Base-by-base conservation (phyloP, 2,329 filamentous ascomycete species). In the Lasiodiplodia gonubiensis region DNA sequence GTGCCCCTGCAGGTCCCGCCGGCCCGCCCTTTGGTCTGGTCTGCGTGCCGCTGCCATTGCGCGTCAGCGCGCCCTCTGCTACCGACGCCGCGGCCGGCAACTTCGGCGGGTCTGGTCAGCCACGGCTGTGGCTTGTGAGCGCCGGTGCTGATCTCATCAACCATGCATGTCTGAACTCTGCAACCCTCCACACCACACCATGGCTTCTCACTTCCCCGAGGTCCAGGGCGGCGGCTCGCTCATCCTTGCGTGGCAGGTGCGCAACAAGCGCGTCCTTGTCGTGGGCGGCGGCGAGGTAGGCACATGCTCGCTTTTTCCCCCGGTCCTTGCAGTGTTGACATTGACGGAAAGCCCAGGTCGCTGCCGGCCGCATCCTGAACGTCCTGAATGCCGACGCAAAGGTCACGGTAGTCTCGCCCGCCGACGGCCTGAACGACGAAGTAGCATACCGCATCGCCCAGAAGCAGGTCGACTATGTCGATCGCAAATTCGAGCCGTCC, bases 181-280 rank as follows among this genome's bases (percentile, higher is more conserved):
- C 52, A 23, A 12, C 16, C 60, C 60, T 67, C 33, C 54, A 42
- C 33, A 12, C 25, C 42, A 60, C 59, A 77, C 72, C 66, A 86
- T 86, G 84, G 77, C 83, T 64, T 75, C 77, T 14, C 77, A 86
- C 61, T 97, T 92, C 76, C 93, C 94, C 67, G 85, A 90, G 70
- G 88, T 98, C 33, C 90, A 97, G 80, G 92, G 93, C 67, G 94
- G 94, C 63, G 95, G 94, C 68, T 98, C 94, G 69, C 83, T 99
- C 71, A 95, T 99, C 70, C 84, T 99, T 64, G 95, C 95, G 76
- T 99, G 94, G 94, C 95, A 98, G 82, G 90, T 97, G 74, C 91
- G 89, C 76, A 90, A 90, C 79, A 97, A 96, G 80, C 88, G 89
- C 71, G 90, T 98, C 18, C 83, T 99, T n/a, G 92, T 99, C 4